Evolutionary conservation across 305 asterid genomes (phyloP).

Genomic region (Stenogyne calaminthoides): DNA sequence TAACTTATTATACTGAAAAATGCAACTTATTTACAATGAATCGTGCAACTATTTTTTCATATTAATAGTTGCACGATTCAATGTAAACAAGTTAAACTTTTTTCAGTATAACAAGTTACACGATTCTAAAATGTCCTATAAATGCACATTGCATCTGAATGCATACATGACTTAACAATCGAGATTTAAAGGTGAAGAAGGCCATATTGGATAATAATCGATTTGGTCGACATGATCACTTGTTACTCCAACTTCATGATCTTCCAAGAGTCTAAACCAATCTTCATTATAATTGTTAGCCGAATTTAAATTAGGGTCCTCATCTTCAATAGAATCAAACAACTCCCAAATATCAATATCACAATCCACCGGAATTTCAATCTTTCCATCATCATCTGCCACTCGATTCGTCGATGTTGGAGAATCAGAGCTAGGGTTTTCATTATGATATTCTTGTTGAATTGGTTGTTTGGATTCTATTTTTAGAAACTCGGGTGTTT

Average conservation of each 20-base stretch:
- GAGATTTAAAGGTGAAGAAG: constrained; percentile 37
- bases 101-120: too few relatives aligned
- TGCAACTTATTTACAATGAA: too few relatives aligned
- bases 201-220: constrained; percentile 48
- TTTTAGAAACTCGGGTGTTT: constrained; percentile 5
- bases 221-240: constrained; percentile 15
- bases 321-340: constrained; percentile 33
- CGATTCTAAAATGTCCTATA: too few relatives aligned
- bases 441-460: too few relatives aligned
- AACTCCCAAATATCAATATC: constrained; percentile 52
- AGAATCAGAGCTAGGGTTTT: constrained; percentile 9
- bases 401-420: too few relatives aligned
- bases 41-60: too few relatives aligned
- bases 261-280: constrained; percentile 57
- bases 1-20: too few relatives aligned
- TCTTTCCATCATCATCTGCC: constrained; percentile 17
- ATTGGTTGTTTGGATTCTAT: not conserved
- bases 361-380: constrained; percentile 41
- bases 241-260: constrained; percentile 57
- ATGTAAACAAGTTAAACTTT: too few relatives aligned
- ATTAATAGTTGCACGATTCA: too few relatives aligned
- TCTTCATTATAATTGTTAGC: constrained; percentile 12
- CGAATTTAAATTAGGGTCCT: constrained; percentile 16
- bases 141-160: too few relatives aligned
- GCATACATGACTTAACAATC: too few relatives aligned